A percentile compares a stretch with the other conserved stretches of the same genome.
These are phyloP conservation scores for Dendrocalamus latiflorus DNA, from an alignment of 202 grass and related monocot genomes.

Conservation along the genomic window DNA sequence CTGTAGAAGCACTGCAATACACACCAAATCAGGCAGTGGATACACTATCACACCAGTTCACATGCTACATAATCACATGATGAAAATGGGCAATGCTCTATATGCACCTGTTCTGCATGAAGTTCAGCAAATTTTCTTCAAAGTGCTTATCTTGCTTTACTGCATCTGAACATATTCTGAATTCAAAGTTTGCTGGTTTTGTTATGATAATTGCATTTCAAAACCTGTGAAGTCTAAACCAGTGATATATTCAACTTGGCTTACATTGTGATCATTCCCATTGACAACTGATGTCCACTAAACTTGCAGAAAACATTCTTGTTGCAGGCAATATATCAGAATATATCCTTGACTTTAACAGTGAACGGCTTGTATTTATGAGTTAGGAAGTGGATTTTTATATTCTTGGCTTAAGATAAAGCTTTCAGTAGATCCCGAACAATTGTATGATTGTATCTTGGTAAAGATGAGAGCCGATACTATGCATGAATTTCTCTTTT, in stretches of 20 bases:
- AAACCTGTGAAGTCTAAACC: background rate
- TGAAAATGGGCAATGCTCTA: background rate
- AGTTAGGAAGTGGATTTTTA: background rate
- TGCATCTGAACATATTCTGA: background rate
- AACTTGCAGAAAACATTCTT: background rate
- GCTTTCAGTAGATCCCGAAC: background rate
- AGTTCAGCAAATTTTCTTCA: background rate
- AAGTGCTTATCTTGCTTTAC: background rate
- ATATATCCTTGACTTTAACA: background rate
- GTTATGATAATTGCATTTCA: background rate
- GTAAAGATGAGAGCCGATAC: background rate
- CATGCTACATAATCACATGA: background rate
- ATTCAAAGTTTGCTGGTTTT: background rate
- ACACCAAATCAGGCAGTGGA: background rate
- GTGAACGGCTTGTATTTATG: background rate
- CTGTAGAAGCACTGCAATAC: conserved; percentile 18
- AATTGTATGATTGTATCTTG: background rate
- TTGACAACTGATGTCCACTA: background rate
- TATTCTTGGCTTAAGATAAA: background rate
- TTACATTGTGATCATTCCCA: background rate
- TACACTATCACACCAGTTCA: background rate
- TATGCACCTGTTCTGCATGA: background rate
- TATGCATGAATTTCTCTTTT: conserved; percentile 1
- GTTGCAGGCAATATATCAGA: background rate
- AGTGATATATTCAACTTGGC: background rate